Base-by-base conservation (phyloP, 2,329 filamentous ascomycete species). In the Polychaeton citri region DNA sequence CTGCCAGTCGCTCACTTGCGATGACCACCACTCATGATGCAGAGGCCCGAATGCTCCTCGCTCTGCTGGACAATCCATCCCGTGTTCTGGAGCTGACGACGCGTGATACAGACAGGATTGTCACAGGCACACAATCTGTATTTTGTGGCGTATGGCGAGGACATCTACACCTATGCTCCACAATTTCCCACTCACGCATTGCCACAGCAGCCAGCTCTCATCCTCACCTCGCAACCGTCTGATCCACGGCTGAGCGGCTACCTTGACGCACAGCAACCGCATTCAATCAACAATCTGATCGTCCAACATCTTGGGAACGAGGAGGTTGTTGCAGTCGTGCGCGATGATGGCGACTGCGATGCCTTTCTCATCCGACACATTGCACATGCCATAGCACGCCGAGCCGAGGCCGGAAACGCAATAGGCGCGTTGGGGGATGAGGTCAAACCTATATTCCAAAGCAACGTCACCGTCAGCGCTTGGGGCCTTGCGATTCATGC, bases 401-500 rank as follows among this genome's bases (percentile, higher is more conserved):
- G 50, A 13, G 57, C 61, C 1, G 43, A 53, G 32, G 42, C 50
- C 19, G 41, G 40, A 9, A 50, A 37, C 38, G 42, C 32, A n/a
- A 37, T 51, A 15, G 41, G 38, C 3, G 13, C 45, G 43, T 37
- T 72, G 65, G 50, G 67, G 61, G 32, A 65, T 28, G 47, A 50
- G 38, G 52, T 53, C 45, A 63, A 40, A 49, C 63, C 64, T 0
- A 82, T 93, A 51, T 82, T 94, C 38, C 73, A 76, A 39, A 72
- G 81, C 24, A 86, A 81, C 52, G 85, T 94, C 2, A 73, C 74
- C 1, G 63, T 61, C 17, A 88, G 83, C 40, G 88, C 87, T 2
- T 98, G 90, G 90, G 90, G 88, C 0, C 60, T 94, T 33, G 80
- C 85, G 6, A 70, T 94, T 8, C 88, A 96, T 55, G 70, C 74